Evolutionary conservation across 495 filamentous ascomycete species (phyloP).

Genomic region (Penicillium mononematosum): DNA sequence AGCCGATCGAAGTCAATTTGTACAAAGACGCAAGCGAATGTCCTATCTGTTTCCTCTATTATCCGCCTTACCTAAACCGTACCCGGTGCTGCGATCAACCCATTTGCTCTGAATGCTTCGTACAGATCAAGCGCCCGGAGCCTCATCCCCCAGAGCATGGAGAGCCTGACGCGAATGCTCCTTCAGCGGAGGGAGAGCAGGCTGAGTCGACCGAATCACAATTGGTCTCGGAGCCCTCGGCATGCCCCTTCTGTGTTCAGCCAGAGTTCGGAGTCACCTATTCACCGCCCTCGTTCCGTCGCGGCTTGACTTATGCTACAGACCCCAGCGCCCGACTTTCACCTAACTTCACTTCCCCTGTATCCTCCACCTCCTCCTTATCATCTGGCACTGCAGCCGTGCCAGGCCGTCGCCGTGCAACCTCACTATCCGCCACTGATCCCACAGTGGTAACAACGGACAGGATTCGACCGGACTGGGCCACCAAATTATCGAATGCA

Average conservation of each 20-base stretch:
- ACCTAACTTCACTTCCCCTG: slow-evolving; percentile 61
- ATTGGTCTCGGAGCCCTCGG: slow-evolving; percentile 86
- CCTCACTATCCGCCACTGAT: slow-evolving; percentile 77
- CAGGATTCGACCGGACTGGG: slow-evolving; percentile 89
- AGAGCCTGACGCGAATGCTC: slow-evolving; percentile 51
- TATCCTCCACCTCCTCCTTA: slow-evolving; percentile 60
- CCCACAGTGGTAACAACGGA: slow-evolving; percentile 88
- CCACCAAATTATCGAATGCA: slow-evolving; percentile 81
- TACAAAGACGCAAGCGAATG: slow-evolving; percentile 92
- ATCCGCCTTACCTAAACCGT: slow-evolving; percentile 92
- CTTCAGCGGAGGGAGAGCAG: slow-evolving; percentile 39
- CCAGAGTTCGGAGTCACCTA: slow-evolving; percentile 95
- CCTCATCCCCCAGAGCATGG: slow-evolving; percentile 91
- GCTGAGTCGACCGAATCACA: slow-evolving; percentile 55
- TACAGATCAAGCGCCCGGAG: slow-evolving; percentile 96
- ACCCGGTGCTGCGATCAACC: slow-evolving; percentile 95
- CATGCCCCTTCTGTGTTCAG: slow-evolving; percentile 93
- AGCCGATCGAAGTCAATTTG: slow-evolving; percentile 83
- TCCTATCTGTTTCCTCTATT: slow-evolving; percentile 94
- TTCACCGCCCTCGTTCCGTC: slow-evolving; percentile 80
- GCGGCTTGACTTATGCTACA: slow-evolving; percentile 71
- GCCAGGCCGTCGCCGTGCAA: slow-evolving; percentile 62
- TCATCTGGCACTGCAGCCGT: slow-evolving; percentile 37
- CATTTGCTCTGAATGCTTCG: slow-evolving; percentile 98
- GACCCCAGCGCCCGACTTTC: slow-evolving; percentile 43